Evolutionary conservation across 257 asterid genomes (phyloP).

Genomic region (Nicotiana obtusifolia): DNA sequence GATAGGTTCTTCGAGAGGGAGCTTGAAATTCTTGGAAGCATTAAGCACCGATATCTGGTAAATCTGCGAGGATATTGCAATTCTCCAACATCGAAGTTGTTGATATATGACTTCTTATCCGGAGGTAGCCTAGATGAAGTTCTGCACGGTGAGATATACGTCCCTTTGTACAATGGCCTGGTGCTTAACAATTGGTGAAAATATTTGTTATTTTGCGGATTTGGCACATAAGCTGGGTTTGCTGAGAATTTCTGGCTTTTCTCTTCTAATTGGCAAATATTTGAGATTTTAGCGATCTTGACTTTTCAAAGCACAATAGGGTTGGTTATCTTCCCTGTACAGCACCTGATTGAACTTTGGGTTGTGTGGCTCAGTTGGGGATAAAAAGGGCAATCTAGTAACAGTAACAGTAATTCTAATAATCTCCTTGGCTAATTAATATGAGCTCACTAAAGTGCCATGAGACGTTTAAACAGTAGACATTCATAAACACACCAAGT

Average conservation of each 20-base stretch:
- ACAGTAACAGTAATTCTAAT: background rate
- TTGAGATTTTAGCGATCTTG: background rate
- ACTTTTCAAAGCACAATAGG: background rate
- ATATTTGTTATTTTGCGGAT: background rate
- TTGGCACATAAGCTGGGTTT: background rate
- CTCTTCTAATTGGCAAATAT: background rate
- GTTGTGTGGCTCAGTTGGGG: slow-evolving; percentile 7
- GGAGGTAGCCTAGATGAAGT: slow-evolving; percentile 95
- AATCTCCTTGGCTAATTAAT: too few relatives aligned
- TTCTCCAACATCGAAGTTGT: slow-evolving; percentile 71
- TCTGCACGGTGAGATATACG: slow-evolving; percentile 53
- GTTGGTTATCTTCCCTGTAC: slow-evolving; percentile 1
- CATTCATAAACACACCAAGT: too few relatives aligned
- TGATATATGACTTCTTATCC: slow-evolving; percentile 71
- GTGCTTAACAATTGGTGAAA: background rate
- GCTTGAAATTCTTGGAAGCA: slow-evolving; percentile 94
- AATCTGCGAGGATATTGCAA: slow-evolving; percentile 92
- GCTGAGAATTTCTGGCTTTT: background rate
- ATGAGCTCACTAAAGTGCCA: too few relatives aligned
- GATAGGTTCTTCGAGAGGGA: slow-evolving; percentile 88
- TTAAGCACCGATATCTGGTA: slow-evolving; percentile 75
- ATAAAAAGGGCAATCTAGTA: background rate
- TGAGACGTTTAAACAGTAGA: too few relatives aligned
- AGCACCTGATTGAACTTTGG: background rate
- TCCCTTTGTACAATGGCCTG: background rate